Base-by-base conservation (phyloP, 805 yeast genomes). In the Candida caryicola region DNA sequence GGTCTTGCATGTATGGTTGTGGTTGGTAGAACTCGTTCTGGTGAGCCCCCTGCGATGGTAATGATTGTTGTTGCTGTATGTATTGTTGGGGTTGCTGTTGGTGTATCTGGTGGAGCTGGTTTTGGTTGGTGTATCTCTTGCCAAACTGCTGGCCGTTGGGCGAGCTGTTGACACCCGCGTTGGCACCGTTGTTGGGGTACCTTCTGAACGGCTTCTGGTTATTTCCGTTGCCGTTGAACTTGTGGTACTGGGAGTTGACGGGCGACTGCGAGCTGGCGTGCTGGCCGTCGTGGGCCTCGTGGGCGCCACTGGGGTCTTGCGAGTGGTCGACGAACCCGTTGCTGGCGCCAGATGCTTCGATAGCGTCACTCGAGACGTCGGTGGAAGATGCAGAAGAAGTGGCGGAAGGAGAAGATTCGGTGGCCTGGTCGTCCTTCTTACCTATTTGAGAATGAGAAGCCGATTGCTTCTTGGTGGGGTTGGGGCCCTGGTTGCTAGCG, bases 21-120 rank as follows among this genome's bases (percentile, higher is more conserved):
- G 66, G 66, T 36, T 60, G 67, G 52, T 49, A 61, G 45, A 49
- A 61, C 7, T 57, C 64, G 34, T 53, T 53, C 33, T 33, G 40
- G 4, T 39, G 32, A 30, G 30, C 23, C 10, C 30, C 38, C 13
- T 35, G 43, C 5, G 36, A 23, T 9, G n/a, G 36, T 16, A 25
- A 29, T 18, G 30, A 27, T 15, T 41, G 50, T 40, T 51, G 59
- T 28, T 45, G 53, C 33, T 44, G 46, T 34, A 40, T 35, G 10
- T 41, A 50, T 37, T 50, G 58, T 23, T 41, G 49, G 35, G 42
- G 48, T 26, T 43, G 50, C 12, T 32, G 45, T 34, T 43, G 50
- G 36, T 45, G 49, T 21, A 37, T 36, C 30, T 40, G 47, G 13
- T 45, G 49, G 14, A 40, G 48, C 29, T 39, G 50, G 23, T 37